Conservation (phyloP, 345 rosid species). For the Eucalyptus cladocalyx region DNA sequence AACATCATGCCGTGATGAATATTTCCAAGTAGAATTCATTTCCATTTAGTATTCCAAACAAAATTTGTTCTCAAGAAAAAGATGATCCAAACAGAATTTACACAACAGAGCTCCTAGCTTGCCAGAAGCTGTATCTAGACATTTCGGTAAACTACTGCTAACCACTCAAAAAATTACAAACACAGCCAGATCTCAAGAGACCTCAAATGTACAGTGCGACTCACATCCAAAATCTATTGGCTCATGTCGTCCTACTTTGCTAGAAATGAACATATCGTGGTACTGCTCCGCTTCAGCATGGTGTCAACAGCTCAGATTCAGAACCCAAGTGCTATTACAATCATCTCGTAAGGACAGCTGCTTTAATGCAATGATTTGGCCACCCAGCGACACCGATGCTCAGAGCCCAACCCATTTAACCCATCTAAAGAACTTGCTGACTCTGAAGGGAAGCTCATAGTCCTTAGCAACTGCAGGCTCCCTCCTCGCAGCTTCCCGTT, state of each 20-base stretch:
- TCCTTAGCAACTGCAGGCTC: slow-evolving; percentile 82
- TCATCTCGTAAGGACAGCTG: background rate
- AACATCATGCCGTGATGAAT: background rate
- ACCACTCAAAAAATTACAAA: background rate
- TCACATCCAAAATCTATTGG: background rate
- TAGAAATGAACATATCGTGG: background rate
- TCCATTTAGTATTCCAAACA: background rate
- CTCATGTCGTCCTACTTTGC: background rate
- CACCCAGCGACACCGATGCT: background rate
- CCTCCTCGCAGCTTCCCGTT: slow-evolving; percentile 74
- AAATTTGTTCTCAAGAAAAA: background rate
- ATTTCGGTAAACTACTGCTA: background rate
- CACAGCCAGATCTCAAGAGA: background rate
- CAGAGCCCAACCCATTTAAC: slow-evolving; percentile 95
- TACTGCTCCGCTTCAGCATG: background rate
- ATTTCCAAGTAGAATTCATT: background rate
- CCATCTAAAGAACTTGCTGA: slow-evolving; percentile 84
- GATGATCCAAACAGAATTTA: background rate
- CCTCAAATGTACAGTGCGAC: background rate
- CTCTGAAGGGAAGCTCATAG: slow-evolving; percentile 80
- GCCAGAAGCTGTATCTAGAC: background rate
- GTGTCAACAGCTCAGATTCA: background rate
- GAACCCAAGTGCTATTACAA: background rate
- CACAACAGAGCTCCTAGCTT: background rate
- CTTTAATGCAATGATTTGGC: background rate